These are phyloP conservation scores for Hamamelis virginiana DNA, from an alignment of 164 flowering plant species.

Conservation along the genomic window DNA sequence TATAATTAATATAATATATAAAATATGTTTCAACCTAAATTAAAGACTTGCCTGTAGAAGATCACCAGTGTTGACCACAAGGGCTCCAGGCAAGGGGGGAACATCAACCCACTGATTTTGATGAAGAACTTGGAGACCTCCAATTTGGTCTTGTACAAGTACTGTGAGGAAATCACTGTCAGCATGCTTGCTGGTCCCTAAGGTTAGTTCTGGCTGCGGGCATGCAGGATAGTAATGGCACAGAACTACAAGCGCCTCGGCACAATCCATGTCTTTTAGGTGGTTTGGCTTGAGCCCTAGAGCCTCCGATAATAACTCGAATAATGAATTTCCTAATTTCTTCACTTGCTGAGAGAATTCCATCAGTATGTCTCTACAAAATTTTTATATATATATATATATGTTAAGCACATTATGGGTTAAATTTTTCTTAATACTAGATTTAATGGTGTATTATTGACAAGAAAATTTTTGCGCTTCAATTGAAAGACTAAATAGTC, in stretches of 20 bases:
- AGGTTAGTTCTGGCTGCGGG: conserved; percentile 46
- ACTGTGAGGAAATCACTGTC: conserved; percentile 42
- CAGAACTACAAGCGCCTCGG: conserved; percentile 5
- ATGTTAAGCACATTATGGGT: no score
- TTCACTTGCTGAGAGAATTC: conserved; percentile 20
- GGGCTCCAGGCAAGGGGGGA: conserved; percentile 26
- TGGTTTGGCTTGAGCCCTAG: conserved; percentile 25
- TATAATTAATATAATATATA: no score
- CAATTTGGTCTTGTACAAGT: conserved; percentile 43
- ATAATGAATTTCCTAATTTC: conserved; percentile 16
- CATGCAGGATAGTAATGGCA: conserved; percentile 50
- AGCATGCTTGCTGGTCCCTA: conserved; percentile 37
- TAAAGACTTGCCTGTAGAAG: conserved; percentile 16
- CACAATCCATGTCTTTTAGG: conserved; percentile 24
- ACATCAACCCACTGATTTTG: conserved; percentile 43
- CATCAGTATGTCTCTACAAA: conserved; percentile 25
- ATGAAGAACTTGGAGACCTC: conserved; percentile 48
- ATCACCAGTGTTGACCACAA: conserved; percentile 22
- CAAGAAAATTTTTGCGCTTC: no score
- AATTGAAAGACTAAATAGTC: no score
- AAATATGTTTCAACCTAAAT: no score
- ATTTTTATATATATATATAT: no score
- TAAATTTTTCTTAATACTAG: no score
- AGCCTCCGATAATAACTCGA: conserved; percentile 29
- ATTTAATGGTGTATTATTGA: no score